These are phyloP conservation scores for Penicillium bialowiezense DNA, from an alignment of 495 filamentous ascomycete species.

Conservation along the genomic window DNA sequence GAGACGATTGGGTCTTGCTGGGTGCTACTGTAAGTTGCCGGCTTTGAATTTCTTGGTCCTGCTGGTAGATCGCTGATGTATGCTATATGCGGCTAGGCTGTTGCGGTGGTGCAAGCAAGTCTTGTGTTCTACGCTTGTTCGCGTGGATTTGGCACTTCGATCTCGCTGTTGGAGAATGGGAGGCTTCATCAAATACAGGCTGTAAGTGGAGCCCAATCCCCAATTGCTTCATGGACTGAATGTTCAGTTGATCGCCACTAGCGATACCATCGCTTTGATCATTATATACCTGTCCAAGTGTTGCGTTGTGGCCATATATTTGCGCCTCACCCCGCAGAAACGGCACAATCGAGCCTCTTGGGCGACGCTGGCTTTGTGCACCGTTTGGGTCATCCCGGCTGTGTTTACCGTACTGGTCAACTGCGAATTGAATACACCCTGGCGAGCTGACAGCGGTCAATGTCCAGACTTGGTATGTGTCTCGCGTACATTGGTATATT, in stretches of 20 bases:
- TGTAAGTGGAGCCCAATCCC: conserved; percentile 16
- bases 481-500: not conserved
- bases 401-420: conserved; percentile 35
- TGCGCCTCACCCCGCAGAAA: conserved; percentile 46
- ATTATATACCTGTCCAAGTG: conserved; percentile 46
- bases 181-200: conserved; percentile 35
- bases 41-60: too few species aligned
- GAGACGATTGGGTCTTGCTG: conserved; percentile 39
- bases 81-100: conserved; percentile 13
- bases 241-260: conserved; percentile 33
- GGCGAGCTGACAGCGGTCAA: conserved; percentile 30
- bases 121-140: conserved; percentile 35
- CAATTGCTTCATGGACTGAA: not conserved
- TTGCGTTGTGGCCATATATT: conserved; percentile 44
- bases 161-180: conserved; percentile 26
- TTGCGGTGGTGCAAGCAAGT: conserved; percentile 34
- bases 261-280: conserved; percentile 44
- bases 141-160: conserved; percentile 41
- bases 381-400: conserved; percentile 34
- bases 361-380: conserved; percentile 32
- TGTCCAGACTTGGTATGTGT: conserved; percentile 37
- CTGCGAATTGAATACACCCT: conserved; percentile 40
- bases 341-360: conserved; percentile 37
- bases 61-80: not conserved
- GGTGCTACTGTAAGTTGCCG: conserved; percentile 34